Evolutionary conservation across 805 yeast species (phyloP).

Genomic region (Ogataea polymorpha): DNA sequence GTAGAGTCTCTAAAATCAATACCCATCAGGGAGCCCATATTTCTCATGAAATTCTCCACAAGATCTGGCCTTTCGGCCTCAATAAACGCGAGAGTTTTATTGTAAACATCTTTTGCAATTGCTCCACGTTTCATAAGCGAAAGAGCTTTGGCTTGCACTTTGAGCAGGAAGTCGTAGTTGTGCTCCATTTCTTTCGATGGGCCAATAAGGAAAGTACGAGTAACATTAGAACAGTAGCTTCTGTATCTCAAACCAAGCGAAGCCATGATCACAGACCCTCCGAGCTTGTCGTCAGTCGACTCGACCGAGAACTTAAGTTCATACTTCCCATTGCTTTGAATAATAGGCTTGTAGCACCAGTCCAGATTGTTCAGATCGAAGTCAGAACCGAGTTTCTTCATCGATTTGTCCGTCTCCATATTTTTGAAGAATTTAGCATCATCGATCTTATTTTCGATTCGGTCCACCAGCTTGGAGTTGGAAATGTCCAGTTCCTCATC

Average conservation of each 20-base stretch:
- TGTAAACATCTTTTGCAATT: constrained; percentile 63
- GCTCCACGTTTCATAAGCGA: constrained; percentile 63
- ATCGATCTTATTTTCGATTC: constrained; percentile 78
- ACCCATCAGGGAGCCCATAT: constrained; percentile 86
- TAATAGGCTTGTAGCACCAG: constrained; percentile 91
- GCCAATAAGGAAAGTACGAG: constrained; percentile 84
- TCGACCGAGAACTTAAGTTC: constrained; percentile 83
- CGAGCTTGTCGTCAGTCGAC: constrained; percentile 61
- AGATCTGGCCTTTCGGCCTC: constrained; percentile 64
- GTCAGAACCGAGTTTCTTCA: constrained; percentile 60
- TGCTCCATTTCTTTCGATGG: constrained; percentile 77
- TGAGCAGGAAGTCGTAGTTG: constrained; percentile 73
- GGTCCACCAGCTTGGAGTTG: constrained; percentile 69
- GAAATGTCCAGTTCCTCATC: constrained; percentile 82
- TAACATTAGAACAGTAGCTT: constrained; percentile 83
- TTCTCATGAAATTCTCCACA: constrained; percentile 62
- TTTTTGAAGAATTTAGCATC: constrained; percentile 63
- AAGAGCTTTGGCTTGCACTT: constrained; percentile 65
- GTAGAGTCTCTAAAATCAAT: constrained; percentile 83
- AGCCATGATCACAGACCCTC: constrained; percentile 76
- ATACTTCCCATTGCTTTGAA: constrained; percentile 83
- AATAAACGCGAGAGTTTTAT: constrained; percentile 57
- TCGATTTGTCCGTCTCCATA: constrained; percentile 41
- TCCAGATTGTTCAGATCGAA: constrained; percentile 77
- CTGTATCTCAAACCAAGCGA: constrained; percentile 85